Evolutionary conservation across 192 early-diverging fungal genomes (phyloP).

Genomic region (Endogone sp.): DNA sequence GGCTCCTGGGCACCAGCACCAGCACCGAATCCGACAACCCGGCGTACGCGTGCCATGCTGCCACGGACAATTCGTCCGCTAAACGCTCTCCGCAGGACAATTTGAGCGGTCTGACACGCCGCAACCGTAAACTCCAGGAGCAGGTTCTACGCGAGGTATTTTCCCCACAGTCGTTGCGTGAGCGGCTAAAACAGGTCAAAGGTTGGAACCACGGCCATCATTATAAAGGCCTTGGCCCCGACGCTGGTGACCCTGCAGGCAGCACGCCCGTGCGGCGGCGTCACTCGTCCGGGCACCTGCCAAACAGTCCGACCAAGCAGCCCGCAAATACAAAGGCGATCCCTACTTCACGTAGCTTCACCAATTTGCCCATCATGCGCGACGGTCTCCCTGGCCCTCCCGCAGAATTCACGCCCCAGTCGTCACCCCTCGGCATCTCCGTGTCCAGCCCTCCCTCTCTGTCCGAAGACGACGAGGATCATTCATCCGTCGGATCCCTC

Average conservation of each 20-base stretch:
- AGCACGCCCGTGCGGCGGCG: neutral
- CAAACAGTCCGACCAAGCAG: too few relatives aligned
- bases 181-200: conserved; percentile 59
- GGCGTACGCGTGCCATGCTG: conserved; percentile 8
- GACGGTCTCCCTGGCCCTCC: neutral
- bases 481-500: neutral
- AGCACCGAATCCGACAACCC: neutral
- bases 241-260: neutral
- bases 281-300: neutral
- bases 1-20: conserved; percentile 41
- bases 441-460: neutral
- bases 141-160: conserved; percentile 89
- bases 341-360: conserved; percentile 1
- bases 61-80: conserved; percentile 24
- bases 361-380: neutral
- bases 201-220: conserved; percentile 26
- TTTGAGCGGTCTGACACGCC: conserved; percentile 5
- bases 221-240: neutral
- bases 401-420: neutral
- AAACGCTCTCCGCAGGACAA: neutral
- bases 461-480: conserved; percentile 1
- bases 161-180: conserved; percentile 77
- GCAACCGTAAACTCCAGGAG: conserved; percentile 64
- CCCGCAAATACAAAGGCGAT: too few relatives aligned
- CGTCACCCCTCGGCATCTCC: neutral